phyloP scores from a whole-genome alignment of 2,329 filamentous ascomycete species.

The Xylariaceae sp. region DNA sequence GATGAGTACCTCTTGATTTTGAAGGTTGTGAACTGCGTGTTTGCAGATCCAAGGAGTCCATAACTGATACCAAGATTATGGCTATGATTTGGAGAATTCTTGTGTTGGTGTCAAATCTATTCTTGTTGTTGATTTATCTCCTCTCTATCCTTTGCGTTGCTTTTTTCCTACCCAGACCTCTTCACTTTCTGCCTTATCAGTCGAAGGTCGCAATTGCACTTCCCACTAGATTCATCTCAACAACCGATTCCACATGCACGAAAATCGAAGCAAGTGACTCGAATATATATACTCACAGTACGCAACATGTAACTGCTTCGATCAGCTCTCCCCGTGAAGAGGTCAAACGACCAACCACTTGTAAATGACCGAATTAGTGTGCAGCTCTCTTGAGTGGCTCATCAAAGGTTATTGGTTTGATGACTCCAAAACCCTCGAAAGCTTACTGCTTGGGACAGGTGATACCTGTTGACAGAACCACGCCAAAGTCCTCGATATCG shows the following conservation, averaged over 20 bases:
- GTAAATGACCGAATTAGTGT: conserved; percentile 43
- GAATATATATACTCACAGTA: conserved; percentile 27
- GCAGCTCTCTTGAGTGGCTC: neutral
- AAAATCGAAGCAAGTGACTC: neutral
- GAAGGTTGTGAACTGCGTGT: too few relatives aligned
- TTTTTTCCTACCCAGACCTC: conserved; percentile 32
- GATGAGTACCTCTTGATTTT: too few relatives aligned
- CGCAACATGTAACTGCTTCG: conserved; percentile 58
- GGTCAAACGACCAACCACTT: conserved; percentile 68
- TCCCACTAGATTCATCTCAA: conserved; percentile 45
- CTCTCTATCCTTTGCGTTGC: conserved; percentile 28
- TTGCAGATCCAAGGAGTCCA: too few relatives aligned
- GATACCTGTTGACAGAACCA: conserved; percentile 58
- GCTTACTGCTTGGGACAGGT: conserved; percentile 58
- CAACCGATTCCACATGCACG: neutral
- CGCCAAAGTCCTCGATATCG: conserved; percentile 70
- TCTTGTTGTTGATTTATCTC: neutral
- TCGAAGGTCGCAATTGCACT: conserved; percentile 45
- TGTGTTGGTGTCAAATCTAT: too few relatives aligned
- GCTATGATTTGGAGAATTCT: too few relatives aligned
- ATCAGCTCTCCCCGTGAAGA: conserved; percentile 60
- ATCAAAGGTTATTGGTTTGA: neutral
- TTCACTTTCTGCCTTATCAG: conserved; percentile 4
- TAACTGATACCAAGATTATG: too few relatives aligned
- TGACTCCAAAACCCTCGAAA: neutral